Evolutionary conservation across 108 stramenopile genomes (phyloP), one percentile per base, ranked within the genome.

Genomic region (Nitzschia sp.): DNA sequence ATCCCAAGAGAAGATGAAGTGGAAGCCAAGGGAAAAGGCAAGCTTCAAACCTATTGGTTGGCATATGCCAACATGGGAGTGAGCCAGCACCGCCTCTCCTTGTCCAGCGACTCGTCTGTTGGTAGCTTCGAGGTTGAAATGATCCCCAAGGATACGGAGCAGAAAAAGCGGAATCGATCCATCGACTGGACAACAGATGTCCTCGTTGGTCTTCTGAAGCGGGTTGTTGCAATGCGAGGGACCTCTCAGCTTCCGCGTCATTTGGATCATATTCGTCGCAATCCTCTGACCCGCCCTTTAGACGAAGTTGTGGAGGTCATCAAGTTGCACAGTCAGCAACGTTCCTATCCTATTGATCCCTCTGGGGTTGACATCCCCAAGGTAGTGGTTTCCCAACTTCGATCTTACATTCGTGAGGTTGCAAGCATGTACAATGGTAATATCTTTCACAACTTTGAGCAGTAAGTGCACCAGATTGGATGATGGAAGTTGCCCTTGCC

Each of bases 11-110:
- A 78, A 19, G 53, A 63, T 24, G 17, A 51, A 10, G 74, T 84
- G n/a, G n/a, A 10, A 10, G 83, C 80, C 7, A 84, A 84, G 41
- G 83, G 83, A 24, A 84, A 84, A 62, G 83, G 83, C 15, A 61
- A 63, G 39, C 63, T 84, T 0, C 26, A 72, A 41, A 84, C 83
- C 17, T 84, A 53, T 63, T 84, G 83, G 83, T 53, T 80, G 39
- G 39, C 42, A 17, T 46, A 65, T 24, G 34, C 15, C 17, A n/a
- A 20, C 8, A 7, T 44, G 10, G 52, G 52, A 53, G n/a, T 11
- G 11, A 34, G 29, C 29, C 29, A 34, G 5, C 29, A 34, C 29
- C 29, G 29, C 5, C 29, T 34, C 29, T 34, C 29, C 5, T 34
- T 34, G 29, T 34, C 29, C 29, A 29, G 5, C 19, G 39, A 59